Evolutionary conservation across 306 rosid species (phyloP).

Genomic region (Cucumis hystrix): DNA sequence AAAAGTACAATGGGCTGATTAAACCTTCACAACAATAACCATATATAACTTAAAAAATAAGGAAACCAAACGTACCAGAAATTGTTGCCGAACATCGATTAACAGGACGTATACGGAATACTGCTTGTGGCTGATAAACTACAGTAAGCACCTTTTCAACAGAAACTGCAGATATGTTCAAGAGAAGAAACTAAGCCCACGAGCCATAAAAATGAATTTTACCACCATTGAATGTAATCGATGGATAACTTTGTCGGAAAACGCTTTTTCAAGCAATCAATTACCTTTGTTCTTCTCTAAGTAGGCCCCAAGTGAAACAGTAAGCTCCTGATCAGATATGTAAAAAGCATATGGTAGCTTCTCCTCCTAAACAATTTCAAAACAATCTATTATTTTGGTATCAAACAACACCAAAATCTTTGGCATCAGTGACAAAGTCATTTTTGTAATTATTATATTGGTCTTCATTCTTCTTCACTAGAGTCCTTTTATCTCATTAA

Average conservation of each 20-base stretch:
- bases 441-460: no score
- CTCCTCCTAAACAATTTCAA: slow-evolving; percentile 53
- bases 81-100: slow-evolving; percentile 86
- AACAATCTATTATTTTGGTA: neutral
- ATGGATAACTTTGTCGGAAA: neutral
- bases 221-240: neutral
- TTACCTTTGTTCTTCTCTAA: slow-evolving; percentile 69
- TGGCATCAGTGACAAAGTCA: no score
- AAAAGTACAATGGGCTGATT: neutral
- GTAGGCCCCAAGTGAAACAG: slow-evolving; percentile 56
- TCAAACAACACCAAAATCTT: neutral
- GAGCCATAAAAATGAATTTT: neutral
- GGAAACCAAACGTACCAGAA: slow-evolving; percentile 39
- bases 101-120: slow-evolving; percentile 77
- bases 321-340: slow-evolving; percentile 66
- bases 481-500: no score
- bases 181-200: neutral
- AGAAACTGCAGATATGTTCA: slow-evolving; percentile 43
- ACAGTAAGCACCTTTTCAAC: slow-evolving; percentile 86
- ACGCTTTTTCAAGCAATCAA: neutral
- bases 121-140: slow-evolving; percentile 92
- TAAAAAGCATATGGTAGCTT: slow-evolving; percentile 80
- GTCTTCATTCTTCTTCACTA: no score
- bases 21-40: neutral
- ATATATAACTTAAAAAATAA: neutral